These are phyloP conservation scores for Boletus subparvulus DNA, from an alignment of 768 basidiomycete species.

Conservation along the genomic window DNA sequence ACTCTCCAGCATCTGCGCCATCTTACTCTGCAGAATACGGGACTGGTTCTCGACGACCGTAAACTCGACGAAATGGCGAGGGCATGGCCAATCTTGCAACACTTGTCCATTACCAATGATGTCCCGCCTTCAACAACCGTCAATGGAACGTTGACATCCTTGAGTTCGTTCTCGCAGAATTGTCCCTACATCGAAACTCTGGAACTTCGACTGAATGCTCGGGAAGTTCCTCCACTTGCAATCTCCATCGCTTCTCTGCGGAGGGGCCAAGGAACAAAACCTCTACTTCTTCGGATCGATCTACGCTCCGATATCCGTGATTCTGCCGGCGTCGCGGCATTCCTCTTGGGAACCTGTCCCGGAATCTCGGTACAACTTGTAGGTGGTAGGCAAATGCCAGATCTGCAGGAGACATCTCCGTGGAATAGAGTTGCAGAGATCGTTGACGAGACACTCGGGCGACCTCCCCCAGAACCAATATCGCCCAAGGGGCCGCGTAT, in stretches of 20 bases:
- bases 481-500: conserved; percentile 7
- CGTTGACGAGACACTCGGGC: conserved; percentile 14
- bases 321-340: conserved; percentile 13
- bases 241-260: background rate
- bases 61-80: conserved; percentile 16
- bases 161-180: conserved; percentile 9
- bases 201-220: conserved; percentile 20
- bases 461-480: conserved; percentile 6
- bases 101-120: conserved; percentile 16
- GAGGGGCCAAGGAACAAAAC: conserved; percentile 7
- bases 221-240: conserved; percentile 9
- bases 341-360: conserved; percentile 14
- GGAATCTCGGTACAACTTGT: conserved; percentile 8
- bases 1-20: conserved; percentile 9
- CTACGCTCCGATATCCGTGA: conserved; percentile 20
- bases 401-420: conserved; percentile 17
- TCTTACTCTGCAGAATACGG: conserved; percentile 11
- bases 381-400: background rate
- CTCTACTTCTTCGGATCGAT: conserved; percentile 9
- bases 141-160: conserved; percentile 10
- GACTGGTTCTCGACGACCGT: conserved; percentile 13
- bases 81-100: conserved; percentile 21
- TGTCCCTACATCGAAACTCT: conserved; percentile 19
- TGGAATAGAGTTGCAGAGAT: conserved; percentile 23
- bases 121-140: conserved; percentile 3